A percentile compares a stretch with the other conserved stretches of the same genome.
phyloP scores from a whole-genome alignment of 2,329 filamentous ascomycete genomes.

The Nothopassalora personata region DNA sequence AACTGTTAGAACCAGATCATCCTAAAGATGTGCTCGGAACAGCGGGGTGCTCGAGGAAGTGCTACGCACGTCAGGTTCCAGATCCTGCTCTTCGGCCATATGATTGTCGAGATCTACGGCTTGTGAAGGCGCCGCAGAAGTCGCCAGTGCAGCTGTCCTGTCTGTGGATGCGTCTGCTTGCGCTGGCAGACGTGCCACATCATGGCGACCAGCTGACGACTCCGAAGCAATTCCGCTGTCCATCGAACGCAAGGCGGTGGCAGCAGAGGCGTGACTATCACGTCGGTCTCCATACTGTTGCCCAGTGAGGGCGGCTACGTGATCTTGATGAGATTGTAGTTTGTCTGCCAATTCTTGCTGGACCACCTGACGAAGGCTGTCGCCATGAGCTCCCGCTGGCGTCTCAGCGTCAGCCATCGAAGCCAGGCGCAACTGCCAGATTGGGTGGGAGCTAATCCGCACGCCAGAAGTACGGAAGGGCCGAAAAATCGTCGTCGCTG shows the following conservation, averaged over 20 bases:
- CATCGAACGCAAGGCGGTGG: background rate
- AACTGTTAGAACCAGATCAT: constrained; percentile 8
- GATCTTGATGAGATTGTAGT: constrained; percentile 14
- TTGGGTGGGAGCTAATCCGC: background rate
- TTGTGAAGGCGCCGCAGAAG: background rate
- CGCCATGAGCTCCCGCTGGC: background rate
- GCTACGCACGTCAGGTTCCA: constrained; percentile 34
- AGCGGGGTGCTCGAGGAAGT: background rate
- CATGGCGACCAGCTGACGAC: background rate
- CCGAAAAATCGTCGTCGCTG: background rate
- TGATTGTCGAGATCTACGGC: constrained; percentile 14
- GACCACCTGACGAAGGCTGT: constrained; percentile 3
- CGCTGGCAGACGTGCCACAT: background rate
- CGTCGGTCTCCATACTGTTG: background rate
- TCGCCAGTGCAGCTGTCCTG: background rate
- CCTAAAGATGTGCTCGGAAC: background rate
- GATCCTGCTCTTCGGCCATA: constrained; percentile 32
- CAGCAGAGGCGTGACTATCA: constrained; percentile 1
- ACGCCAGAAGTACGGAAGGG: background rate
- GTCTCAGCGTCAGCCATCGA: background rate
- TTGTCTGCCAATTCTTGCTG: constrained; percentile 16
- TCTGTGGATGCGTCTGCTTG: background rate
- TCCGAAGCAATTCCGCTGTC: background rate
- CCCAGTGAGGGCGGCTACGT: constrained; percentile 5
- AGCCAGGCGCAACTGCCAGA: too few species aligned